phyloP scores from a whole-genome alignment of 176 grass and related monocot species.

The Carex scoparia region DNA sequence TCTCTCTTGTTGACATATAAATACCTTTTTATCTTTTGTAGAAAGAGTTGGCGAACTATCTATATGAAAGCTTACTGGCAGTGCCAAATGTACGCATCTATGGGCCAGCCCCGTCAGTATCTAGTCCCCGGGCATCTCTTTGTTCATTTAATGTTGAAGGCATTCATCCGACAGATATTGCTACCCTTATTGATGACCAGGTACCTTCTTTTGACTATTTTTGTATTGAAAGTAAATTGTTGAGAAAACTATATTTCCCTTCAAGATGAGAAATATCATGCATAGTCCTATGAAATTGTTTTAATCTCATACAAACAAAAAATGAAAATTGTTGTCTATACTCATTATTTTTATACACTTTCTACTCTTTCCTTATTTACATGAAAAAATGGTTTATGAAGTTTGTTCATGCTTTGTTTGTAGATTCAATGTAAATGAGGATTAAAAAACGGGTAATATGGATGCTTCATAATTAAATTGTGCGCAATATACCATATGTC shows the following conservation, averaged over 20 bases:
- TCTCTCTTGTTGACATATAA: not conserved
- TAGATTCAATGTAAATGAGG: not conserved
- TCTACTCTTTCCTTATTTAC: not conserved
- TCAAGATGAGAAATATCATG: not conserved
- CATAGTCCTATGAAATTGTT: not conserved
- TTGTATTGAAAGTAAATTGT: not conserved
- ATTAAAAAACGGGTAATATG: not conserved
- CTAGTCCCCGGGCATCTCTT: conserved; percentile 46
- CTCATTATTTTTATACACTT: too few species aligned
- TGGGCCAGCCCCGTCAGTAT: conserved; percentile 56
- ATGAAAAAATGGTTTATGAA: not conserved
- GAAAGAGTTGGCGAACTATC: conserved; percentile 42
- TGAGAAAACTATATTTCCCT: not conserved
- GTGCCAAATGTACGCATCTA: conserved; percentile 73
- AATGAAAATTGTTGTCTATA: not conserved
- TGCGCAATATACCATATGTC: not conserved
- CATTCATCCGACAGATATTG: conserved; percentile 92
- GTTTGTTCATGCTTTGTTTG: not conserved
- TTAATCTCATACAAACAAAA: not conserved
- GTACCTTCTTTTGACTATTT: conserved; percentile 33
- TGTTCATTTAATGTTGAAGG: conserved; percentile 90
- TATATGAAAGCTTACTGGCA: conserved; percentile 46
- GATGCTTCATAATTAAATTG: not conserved
- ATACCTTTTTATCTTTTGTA: conserved; percentile 15
- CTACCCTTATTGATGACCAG: conserved; percentile 76